A percentile compares a stretch with the other conserved stretches of the same genome.
Evolutionary conservation across 176 grass and related monocot genomes (phyloP).

Genomic region (Avena eriantha): DNA sequence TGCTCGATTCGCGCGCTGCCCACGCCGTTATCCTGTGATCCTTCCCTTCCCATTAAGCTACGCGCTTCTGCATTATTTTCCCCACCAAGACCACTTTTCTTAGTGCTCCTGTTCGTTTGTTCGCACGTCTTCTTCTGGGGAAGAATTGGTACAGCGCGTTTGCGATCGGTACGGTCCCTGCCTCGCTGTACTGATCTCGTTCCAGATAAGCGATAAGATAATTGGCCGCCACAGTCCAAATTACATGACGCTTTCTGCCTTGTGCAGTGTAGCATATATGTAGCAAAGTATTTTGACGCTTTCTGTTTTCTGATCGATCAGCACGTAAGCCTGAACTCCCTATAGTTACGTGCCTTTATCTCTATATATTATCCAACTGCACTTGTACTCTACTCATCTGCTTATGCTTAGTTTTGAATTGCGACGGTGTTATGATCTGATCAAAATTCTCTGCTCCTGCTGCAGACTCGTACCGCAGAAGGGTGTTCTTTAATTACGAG

Average conservation of each 20-base stretch:
- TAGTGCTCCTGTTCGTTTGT: background rate
- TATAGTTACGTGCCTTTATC: background rate
- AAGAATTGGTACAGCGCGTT: background rate
- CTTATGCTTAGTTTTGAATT: background rate
- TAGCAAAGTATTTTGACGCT: background rate
- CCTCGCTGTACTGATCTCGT: constrained; percentile 23
- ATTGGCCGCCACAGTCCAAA: background rate
- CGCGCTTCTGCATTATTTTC: background rate
- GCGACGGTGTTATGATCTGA: background rate
- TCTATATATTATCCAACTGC: background rate
- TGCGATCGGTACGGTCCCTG: constrained; percentile 35
- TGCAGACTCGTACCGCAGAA: constrained; percentile 81
- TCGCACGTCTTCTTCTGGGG: background rate
- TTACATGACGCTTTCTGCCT: background rate
- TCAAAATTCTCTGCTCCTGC: background rate
- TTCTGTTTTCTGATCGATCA: constrained; percentile 5
- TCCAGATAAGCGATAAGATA: constrained; percentile 32
- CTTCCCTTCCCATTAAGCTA: constrained; percentile 17
- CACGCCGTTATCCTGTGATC: background rate
- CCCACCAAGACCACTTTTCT: background rate
- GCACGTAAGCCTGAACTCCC: background rate
- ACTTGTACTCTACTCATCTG: background rate
- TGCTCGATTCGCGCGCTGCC: background rate
- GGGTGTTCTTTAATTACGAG: constrained; percentile 99
- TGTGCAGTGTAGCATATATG: background rate